These are phyloP conservation scores for Trichoderma lentiforme DNA, from an alignment of 2,329 filamentous ascomycete genomes.

Conservation along the genomic window DNA sequence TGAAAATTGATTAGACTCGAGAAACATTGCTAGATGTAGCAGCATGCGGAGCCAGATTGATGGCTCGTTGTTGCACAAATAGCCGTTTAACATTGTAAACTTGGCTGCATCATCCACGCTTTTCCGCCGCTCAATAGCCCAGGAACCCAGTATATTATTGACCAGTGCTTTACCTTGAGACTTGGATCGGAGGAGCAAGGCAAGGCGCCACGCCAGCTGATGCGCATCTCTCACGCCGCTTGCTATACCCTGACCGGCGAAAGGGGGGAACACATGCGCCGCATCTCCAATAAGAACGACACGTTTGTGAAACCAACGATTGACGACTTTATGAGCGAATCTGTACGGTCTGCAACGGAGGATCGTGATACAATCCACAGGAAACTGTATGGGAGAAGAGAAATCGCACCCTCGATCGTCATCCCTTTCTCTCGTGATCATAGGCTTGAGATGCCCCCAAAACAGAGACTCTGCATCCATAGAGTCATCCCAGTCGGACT, in stretches of 20 bases:
- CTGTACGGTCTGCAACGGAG: not conserved
- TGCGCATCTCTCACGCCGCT: slow-evolving; percentile 34
- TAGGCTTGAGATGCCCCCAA: not conserved
- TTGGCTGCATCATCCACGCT: slow-evolving; percentile 17
- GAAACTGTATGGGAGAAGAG: not conserved
- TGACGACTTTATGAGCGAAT: not conserved
- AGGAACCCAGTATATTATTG: not conserved
- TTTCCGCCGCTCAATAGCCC: slow-evolving; percentile 17
- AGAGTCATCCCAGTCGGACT: not conserved
- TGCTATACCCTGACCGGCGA: slow-evolving; percentile 36
- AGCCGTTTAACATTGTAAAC: slow-evolving; percentile 12
- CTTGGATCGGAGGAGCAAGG: not conserved
- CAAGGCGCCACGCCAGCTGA: slow-evolving; percentile 32
- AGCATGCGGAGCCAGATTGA: not conserved
- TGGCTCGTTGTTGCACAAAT: slow-evolving; percentile 12
- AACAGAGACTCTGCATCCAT: not conserved
- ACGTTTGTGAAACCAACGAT: slow-evolving; percentile 28
- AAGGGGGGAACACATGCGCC: slow-evolving; percentile 51
- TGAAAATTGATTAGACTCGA: not conserved
- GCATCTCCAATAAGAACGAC: slow-evolving; percentile 46
- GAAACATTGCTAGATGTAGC: not conserved
- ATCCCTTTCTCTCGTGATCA: not conserved
- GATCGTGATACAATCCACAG: not conserved
- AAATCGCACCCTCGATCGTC: not conserved
- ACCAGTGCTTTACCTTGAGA: not conserved